These are phyloP conservation scores for Podaxis sp. DNA, from an alignment of 768 basidiomycete genomes.

Conservation along the genomic window DNA sequence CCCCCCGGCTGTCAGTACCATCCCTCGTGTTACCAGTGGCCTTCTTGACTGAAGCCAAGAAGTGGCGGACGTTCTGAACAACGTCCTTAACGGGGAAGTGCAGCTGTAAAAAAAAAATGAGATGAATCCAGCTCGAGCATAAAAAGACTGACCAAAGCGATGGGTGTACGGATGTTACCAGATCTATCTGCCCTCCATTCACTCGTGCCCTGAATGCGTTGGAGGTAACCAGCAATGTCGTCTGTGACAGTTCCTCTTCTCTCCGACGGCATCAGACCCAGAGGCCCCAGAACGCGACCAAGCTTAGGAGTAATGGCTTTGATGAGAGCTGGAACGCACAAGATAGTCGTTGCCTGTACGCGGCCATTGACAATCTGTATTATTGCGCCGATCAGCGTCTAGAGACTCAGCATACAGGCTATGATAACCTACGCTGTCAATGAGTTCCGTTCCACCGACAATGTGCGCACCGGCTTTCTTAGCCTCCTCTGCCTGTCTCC, in stretches of 20 bases:
- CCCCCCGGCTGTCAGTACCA: conserved; percentile 40
- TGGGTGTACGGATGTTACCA: conserved; percentile 80
- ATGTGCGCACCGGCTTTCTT: conserved; percentile 84
- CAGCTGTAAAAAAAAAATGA: conserved; percentile 44
- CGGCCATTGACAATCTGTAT: conserved; percentile 69
- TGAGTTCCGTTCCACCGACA: conserved; percentile 87
- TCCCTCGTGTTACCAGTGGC: conserved; percentile 71
- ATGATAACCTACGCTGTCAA: conserved; percentile 68
- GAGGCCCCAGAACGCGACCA: conserved; percentile 77
- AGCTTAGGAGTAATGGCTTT: conserved; percentile 77
- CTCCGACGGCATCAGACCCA: conserved; percentile 94
- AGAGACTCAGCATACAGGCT: neutral
- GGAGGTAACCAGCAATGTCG: conserved; percentile 80
- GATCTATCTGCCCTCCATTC: conserved; percentile 93
- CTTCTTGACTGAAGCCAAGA: conserved; percentile 70
- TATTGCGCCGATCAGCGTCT: neutral
- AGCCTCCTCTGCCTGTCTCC: conserved; percentile 78
- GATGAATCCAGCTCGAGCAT: neutral
- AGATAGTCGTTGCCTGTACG: conserved; percentile 77
- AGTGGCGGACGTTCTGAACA: conserved; percentile 73
- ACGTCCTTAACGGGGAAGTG: conserved; percentile 75
- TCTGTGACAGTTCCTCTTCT: conserved; percentile 93
- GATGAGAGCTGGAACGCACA: conserved; percentile 80
- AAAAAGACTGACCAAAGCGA: conserved; percentile 60
- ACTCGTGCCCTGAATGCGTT: conserved; percentile 72